Evolutionary conservation across 1,284 basidiomycete genomes (phyloP).

Genomic region (Irpex rosettiformis): DNA sequence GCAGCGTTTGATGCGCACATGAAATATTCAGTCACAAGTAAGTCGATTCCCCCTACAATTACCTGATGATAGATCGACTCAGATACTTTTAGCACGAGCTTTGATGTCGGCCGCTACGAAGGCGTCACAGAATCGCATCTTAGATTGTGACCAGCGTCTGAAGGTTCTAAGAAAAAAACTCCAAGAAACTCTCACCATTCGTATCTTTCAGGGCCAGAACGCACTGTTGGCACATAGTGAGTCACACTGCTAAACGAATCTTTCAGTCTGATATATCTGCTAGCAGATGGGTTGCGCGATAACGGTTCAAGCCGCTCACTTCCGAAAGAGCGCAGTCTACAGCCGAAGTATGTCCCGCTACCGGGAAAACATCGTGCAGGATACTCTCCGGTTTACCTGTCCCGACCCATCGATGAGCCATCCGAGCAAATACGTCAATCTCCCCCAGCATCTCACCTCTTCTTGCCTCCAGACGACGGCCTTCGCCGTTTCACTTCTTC

Average conservation of each 20-base stretch:
- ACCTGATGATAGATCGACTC: not conserved
- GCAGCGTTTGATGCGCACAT: slow-evolving; percentile 12
- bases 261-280: not conserved
- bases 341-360: not conserved
- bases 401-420: not conserved
- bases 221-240: not conserved
- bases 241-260: not conserved
- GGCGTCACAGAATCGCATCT: not conserved
- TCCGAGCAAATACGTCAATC: not conserved
- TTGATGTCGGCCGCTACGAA: not conserved
- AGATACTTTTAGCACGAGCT: not conserved
- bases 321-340: not conserved
- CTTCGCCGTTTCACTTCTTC: not conserved
- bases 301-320: not conserved
- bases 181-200: not conserved
- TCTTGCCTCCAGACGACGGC: not conserved
- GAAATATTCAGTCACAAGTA: slow-evolving; percentile 3
- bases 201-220: slow-evolving; percentile 2
- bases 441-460: not conserved
- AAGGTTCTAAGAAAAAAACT: slow-evolving; percentile 4
- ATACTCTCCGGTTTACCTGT: not conserved
- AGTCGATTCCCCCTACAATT: not conserved
- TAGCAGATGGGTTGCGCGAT: not conserved
- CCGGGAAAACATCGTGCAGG: not conserved
- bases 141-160: slow-evolving; percentile 1